Evolutionary conservation across 2,329 filamentous ascomycete species (phyloP).

Genomic region (Ascochyta pisi): DNA sequence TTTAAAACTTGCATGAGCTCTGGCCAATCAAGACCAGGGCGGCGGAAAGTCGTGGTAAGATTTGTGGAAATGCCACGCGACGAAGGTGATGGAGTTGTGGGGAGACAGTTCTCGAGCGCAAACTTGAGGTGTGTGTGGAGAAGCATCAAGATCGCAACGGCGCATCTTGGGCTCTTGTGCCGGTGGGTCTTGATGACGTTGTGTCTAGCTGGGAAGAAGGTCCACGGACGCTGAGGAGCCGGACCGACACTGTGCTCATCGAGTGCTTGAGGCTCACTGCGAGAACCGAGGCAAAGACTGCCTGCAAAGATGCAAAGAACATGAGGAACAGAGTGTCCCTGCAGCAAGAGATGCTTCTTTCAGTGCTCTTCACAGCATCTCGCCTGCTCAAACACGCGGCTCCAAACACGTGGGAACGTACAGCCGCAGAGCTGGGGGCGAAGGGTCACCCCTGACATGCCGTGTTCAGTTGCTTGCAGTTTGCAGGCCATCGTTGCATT

Average conservation of each 20-base stretch:
- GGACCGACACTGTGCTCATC: neutral
- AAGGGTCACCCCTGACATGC: constrained; percentile 5
- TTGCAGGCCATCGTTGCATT: neutral
- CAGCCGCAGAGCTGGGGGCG: constrained; percentile 8
- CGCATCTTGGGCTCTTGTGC: constrained; percentile 5
- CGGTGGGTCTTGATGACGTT: constrained; percentile 14
- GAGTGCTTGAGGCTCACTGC: neutral
- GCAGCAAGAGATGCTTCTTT: neutral
- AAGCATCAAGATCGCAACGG: constrained; percentile 10
- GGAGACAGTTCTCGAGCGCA: constrained; percentile 24
- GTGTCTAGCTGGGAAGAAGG: neutral
- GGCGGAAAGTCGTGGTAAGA: constrained; percentile 2
- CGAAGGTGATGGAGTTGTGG: constrained; percentile 16
- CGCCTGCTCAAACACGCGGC: constrained; percentile 18
- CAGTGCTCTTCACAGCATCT: neutral
- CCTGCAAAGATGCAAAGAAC: neutral
- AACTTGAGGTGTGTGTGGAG: constrained; percentile 18
- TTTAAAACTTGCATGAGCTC: neutral
- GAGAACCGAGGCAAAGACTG: neutral
- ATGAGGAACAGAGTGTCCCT: constrained; percentile 4
- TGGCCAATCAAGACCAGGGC: neutral
- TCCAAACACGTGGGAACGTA: constrained; percentile 14
- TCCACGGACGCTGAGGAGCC: constrained; percentile 8
- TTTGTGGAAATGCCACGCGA: constrained; percentile 12
- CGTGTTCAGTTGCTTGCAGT: constrained; percentile 5